Evolutionary conservation across 2,329 filamentous ascomycete genomes (phyloP).

Genomic region (Huntiella abstrusa): DNA sequence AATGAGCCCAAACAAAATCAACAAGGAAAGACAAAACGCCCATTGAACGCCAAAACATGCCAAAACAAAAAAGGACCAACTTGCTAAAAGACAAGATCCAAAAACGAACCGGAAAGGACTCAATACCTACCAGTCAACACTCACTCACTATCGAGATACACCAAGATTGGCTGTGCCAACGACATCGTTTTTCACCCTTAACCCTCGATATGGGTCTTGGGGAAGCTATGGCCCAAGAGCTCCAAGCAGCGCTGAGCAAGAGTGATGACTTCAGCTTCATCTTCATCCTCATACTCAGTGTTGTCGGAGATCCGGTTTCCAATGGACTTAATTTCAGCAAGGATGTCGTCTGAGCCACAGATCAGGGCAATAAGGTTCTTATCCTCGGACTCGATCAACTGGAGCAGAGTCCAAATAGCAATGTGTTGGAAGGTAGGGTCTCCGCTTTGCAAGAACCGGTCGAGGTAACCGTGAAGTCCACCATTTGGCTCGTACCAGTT

Average conservation of each 20-base stretch:
- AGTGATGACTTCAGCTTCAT: constrained; percentile 81
- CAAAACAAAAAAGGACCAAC: constrained; percentile 1
- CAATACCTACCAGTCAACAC: neutral
- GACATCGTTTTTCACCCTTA: constrained; percentile 20
- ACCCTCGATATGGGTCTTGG: constrained; percentile 68
- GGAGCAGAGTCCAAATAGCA: constrained; percentile 91
- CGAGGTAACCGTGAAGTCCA: constrained; percentile 88
- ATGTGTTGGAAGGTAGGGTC: constrained; percentile 98
- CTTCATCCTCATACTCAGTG: constrained; percentile 51
- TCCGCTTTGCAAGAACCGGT: constrained; percentile 78
- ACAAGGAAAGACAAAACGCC: constrained; percentile 6
- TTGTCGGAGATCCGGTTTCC: constrained; percentile 71
- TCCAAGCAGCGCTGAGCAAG: constrained; percentile 82
- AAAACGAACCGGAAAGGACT: neutral
- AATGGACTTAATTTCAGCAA: constrained; percentile 80
- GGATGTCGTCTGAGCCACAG: constrained; percentile 74
- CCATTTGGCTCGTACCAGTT: constrained; percentile 87
- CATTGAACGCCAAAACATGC: constrained; percentile 10
- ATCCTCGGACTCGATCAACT: constrained; percentile 89
- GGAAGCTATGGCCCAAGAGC: constrained; percentile 55
- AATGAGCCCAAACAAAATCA: constrained; percentile 2
- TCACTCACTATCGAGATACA: neutral
- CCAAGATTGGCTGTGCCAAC: constrained; percentile 2
- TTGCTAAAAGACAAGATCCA: neutral
- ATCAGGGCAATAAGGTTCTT: constrained; percentile 75